phyloP scores from a whole-genome alignment of 2,329 filamentous ascomycete species.

The Claviceps lovelessii region DNA sequence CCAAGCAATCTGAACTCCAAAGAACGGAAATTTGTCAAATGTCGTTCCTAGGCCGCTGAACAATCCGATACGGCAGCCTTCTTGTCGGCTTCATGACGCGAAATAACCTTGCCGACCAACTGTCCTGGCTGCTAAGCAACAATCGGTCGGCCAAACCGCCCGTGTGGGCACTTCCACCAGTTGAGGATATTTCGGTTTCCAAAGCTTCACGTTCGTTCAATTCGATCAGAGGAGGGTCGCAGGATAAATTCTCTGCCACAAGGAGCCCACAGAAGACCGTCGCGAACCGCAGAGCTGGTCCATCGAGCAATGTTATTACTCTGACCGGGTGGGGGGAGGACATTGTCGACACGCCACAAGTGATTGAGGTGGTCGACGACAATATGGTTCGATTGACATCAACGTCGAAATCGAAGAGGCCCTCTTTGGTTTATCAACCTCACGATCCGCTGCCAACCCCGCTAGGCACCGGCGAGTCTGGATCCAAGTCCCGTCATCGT shows the following conservation, averaged over 20 bases:
- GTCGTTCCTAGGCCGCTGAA: not conserved
- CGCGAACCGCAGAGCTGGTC: not conserved
- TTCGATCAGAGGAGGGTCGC: not conserved
- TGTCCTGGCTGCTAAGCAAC: slow-evolving; percentile 43
- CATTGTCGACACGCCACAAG: slow-evolving; percentile 14
- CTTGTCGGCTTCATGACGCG: slow-evolving; percentile 42
- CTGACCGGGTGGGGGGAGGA: slow-evolving; percentile 9
- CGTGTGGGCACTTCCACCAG: slow-evolving; percentile 23
- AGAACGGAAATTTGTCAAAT: slow-evolving; percentile 1
- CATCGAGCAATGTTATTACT: slow-evolving; percentile 11
- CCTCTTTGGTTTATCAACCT: slow-evolving; percentile 27
- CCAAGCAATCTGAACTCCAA: not conserved
- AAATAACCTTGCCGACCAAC: slow-evolving; percentile 44
- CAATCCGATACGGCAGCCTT: not conserved
- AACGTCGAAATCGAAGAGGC: slow-evolving; percentile 29
- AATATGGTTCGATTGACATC: slow-evolving; percentile 33
- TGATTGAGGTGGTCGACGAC: slow-evolving; percentile 15
- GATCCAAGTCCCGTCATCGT: slow-evolving; percentile 8
- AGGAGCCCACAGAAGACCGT: not conserved
- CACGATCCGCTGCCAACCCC: slow-evolving; percentile 30
- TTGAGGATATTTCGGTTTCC: slow-evolving; percentile 14
- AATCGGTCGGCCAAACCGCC: slow-evolving; percentile 26
- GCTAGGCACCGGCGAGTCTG: slow-evolving; percentile 10
- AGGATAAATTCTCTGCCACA: not conserved
- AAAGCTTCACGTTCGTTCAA: slow-evolving; percentile 14